A percentile compares a stretch with the other conserved stretches of the same genome.
These are phyloP conservation scores for Wickerhamomyces queroliae DNA, from an alignment of 805 yeast species.

Conservation along the genomic window DNA sequence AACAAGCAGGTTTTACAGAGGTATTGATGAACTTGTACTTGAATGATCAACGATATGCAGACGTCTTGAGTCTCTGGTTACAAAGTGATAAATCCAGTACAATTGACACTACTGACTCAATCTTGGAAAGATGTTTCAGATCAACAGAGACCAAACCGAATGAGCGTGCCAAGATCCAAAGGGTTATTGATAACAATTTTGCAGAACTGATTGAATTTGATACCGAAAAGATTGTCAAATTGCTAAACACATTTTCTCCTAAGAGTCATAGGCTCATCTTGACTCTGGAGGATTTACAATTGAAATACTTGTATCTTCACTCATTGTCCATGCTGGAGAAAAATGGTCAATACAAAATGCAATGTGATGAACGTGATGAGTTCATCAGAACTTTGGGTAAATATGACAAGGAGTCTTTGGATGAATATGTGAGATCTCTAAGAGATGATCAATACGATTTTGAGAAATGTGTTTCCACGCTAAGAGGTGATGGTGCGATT, in stretches of 20 bases:
- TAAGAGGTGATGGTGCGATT: slow-evolving; percentile 17
- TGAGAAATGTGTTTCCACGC: slow-evolving; percentile 16
- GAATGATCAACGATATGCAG: slow-evolving; percentile 43
- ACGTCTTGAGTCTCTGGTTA: slow-evolving; percentile 52
- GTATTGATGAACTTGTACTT: slow-evolving; percentile 56
- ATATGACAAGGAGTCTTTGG: slow-evolving; percentile 11
- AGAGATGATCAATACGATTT: slow-evolving; percentile 17
- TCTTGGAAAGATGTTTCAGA: slow-evolving; percentile 21
- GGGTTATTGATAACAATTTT: slow-evolving; percentile 11
- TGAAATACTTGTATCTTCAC: slow-evolving; percentile 19
- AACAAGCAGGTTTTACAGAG: slow-evolving; percentile 47
- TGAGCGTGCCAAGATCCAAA: slow-evolving; percentile 13
- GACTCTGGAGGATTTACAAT: slow-evolving; percentile 12
- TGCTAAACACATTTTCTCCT: slow-evolving; percentile 20
- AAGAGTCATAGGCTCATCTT: slow-evolving; percentile 12
- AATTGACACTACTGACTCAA: slow-evolving; percentile 20
- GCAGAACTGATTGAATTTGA: slow-evolving; percentile 23
- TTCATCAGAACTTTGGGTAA: slow-evolving; percentile 13
- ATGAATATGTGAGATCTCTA: slow-evolving; percentile 17
- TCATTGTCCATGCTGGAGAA: slow-evolving; percentile 16
- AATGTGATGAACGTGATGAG: slow-evolving; percentile 14
- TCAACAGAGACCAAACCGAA: slow-evolving; percentile 15
- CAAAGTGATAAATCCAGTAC: slow-evolving; percentile 21
- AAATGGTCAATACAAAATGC: slow-evolving; percentile 13
- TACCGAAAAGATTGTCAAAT: slow-evolving; percentile 21